phyloP scores from a whole-genome alignment of 495 filamentous ascomycete species.

The Neurospora cerealis region DNA sequence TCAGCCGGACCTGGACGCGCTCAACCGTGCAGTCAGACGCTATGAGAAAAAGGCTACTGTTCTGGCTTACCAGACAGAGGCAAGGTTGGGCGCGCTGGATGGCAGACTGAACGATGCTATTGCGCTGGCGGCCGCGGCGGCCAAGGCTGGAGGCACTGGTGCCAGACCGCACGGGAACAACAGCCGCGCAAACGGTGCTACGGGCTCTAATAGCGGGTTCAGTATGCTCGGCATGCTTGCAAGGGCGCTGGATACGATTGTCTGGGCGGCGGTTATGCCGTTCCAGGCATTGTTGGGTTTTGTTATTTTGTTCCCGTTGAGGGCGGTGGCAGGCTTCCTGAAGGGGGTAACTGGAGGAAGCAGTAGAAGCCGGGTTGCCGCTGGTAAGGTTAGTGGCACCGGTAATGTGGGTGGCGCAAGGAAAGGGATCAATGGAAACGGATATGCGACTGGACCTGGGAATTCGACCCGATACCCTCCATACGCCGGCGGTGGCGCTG shows the following conservation, averaged over 20 bases:
- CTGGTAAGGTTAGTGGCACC: background rate
- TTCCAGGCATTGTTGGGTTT: slow-evolving; percentile 15
- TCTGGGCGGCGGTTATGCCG: slow-evolving; percentile 21
- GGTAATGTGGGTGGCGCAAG: background rate
- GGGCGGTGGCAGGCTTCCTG: slow-evolving; percentile 9
- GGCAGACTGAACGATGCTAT: slow-evolving; percentile 64
- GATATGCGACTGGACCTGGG: background rate
- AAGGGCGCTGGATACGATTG: background rate
- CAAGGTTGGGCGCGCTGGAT: slow-evolving; percentile 60
- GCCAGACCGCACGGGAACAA: background rate
- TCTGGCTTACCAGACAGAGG: slow-evolving; percentile 62
- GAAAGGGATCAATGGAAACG: background rate
- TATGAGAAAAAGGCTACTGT: slow-evolving; percentile 84
- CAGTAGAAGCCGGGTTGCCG: background rate
- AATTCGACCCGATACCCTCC: background rate
- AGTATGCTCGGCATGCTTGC: background rate
- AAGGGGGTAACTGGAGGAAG: background rate
- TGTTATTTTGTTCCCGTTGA: slow-evolving; percentile 16
- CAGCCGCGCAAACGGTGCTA: background rate
- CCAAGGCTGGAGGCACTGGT: slow-evolving; percentile 33
- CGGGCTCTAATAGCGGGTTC: background rate
- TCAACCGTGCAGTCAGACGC: slow-evolving; percentile 83
- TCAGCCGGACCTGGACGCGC: slow-evolving; percentile 76
- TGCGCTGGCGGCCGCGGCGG: slow-evolving; percentile 63
- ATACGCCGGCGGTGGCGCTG: background rate